Evolutionary conservation across 768 basidiomycete species (phyloP), one percentile per base, ranked within the genome.

Genomic region (Podaxis carcinomalis): DNA sequence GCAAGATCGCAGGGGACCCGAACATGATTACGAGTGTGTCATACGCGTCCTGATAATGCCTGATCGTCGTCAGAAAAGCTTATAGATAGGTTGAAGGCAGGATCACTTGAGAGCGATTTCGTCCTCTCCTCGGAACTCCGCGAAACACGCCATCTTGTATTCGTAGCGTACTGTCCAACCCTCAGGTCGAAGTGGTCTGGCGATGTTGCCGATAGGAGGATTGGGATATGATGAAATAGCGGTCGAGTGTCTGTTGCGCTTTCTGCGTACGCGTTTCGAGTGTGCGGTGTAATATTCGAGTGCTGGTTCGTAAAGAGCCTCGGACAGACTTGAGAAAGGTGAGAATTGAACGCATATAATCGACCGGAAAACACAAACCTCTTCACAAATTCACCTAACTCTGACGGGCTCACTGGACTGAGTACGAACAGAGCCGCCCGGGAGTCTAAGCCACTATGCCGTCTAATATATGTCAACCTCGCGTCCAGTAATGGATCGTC

Each of bases 141-240:
- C 94, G 72, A 98, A 98, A 66, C 90, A 89, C 0, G 90, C 97
- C 83, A 95, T 91, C 75, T 98, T 99, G 79, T 94, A 98, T 70
- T 98, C 95, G 68, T 98, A 98, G 32, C 97, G 80, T 19, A 96
- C 94, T 0, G 91, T 93, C 96, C 95, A 99, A 0, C 95, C 95
- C 72, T 93, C 88, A 0, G 89, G 83, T 28, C 90, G 79, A 4
- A 97, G 75, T 0, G 89, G 86, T 16, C 87, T 84, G 1, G 82
- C 72, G 19, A 82, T 71, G 42, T 71, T 71, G 2, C 82, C 79
- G 21, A 78, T 73, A n/a, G 80, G 66, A 3, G 84, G 76, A n/a
- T 77, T 76, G 4, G 81, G 75, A 64, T 86, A 84, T 1, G 82
- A 72, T 3, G 83, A 77, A 7, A 75, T 70, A 3, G 77, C 66